Evolutionary conservation across 2,329 filamentous ascomycete species (phyloP), one percentile per base, ranked within the genome.

Genomic region (Clonostachys solani): DNA sequence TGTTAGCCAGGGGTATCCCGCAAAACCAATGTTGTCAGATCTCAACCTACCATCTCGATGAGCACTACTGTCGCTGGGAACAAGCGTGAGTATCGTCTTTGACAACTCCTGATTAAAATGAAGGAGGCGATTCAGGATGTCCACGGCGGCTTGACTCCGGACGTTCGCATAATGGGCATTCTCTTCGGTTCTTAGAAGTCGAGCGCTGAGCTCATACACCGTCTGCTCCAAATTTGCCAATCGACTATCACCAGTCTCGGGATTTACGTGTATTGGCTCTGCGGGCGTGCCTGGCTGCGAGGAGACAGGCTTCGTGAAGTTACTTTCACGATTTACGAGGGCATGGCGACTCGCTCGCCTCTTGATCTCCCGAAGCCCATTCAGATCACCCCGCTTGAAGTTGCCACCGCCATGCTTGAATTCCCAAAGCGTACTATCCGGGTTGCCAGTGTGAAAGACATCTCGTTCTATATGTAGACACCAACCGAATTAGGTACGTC

Each of bases 371-470:
- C 94, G 82, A 51, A 99, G 71, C 8, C 92, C 91, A 44, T 92
- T 84, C 19, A 99, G 74, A 64, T 99, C 92, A 36, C 94, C 94
- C 54, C 92, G 84, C 68, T 95, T 97, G 73, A 99, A 99, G 64
- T 88, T 97, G 46, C 92, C 92, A 60, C 92, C 95, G 46, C 94
- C 94, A 62, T 99, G 94, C 67, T 96, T 97, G 68, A 99, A 99
- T 64, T 99, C 94, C 94, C 94, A 99, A 33, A 99, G 74, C 1
- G 92, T 91, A 17, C 91, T 91, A 60, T 97, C 94, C 12, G 92
- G 91, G 40, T 88, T 92, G 12, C 90, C 91, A 5, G 91, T 96
- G 65, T 97, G 92, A 63, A 97, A 99, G 18, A 97, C 94, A 65
- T 99, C 94, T 73, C 94, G 96, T 59, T 97, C 94, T 96, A 59